Evolutionary conservation across 2,329 filamentous ascomycete species (phyloP).

Genomic region (Nigrospora sphaerica): DNA sequence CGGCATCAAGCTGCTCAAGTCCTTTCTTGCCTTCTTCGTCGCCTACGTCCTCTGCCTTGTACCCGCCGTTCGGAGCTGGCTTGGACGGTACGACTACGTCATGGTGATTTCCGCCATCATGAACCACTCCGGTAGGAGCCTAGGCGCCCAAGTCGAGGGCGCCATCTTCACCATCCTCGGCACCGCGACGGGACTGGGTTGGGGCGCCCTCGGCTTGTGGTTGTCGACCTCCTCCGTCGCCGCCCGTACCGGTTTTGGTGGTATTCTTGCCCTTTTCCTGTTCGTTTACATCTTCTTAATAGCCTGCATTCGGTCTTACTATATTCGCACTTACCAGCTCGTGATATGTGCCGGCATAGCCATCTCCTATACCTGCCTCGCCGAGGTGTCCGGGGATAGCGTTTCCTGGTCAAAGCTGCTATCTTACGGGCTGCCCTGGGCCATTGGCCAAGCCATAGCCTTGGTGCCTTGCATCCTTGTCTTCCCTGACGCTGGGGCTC

Average conservation of each 20-base stretch:
- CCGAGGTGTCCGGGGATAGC: conserved; percentile 33
- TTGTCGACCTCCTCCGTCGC: conserved; percentile 41
- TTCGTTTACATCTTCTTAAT: conserved; percentile 43
- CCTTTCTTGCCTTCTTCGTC: conserved; percentile 49
- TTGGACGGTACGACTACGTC: conserved; percentile 48
- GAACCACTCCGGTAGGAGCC: conserved; percentile 48
- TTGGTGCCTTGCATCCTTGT: conserved; percentile 39
- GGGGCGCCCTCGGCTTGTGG: conserved; percentile 46
- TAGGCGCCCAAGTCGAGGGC: conserved; percentile 52
- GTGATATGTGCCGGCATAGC: conserved; percentile 49
- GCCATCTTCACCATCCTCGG: conserved; percentile 45
- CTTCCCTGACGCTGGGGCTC: conserved; percentile 48
- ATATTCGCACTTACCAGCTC: conserved; percentile 48
- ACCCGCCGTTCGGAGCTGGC: conserved; percentile 36
- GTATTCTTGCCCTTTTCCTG: conserved; percentile 47
- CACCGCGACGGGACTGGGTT: conserved; percentile 44
- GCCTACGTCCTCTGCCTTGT: conserved; percentile 50
- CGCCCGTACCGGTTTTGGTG: conserved; percentile 42
- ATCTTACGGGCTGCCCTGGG: conserved; percentile 48
- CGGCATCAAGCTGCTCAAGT: conserved; percentile 44
- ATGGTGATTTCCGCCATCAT: conserved; percentile 49
- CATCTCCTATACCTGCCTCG: conserved; percentile 44
- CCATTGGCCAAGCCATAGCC: conserved; percentile 45
- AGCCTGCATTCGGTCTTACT: conserved; percentile 47
- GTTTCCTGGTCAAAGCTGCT: conserved; percentile 44